Evolutionary conservation across 768 basidiomycete species (phyloP).

Genomic region (Mycena indigotica): DNA sequence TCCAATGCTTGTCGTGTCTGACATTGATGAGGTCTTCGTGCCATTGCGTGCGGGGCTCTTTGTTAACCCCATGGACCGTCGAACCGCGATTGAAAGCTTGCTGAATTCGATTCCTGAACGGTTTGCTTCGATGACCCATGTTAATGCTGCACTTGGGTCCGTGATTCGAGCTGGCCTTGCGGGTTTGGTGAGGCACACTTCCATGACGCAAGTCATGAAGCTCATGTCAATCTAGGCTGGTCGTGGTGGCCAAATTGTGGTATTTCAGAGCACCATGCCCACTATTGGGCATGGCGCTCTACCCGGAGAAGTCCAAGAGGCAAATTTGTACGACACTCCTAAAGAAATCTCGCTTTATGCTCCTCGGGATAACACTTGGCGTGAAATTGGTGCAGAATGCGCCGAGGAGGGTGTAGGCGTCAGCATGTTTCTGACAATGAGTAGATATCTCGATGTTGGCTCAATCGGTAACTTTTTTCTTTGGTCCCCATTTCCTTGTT

Average conservation of each 20-base stretch:
- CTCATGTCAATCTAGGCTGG: slow-evolving; percentile 46
- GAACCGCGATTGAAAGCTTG: slow-evolving; percentile 64
- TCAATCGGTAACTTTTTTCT: slow-evolving; percentile 63
- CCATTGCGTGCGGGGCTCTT: slow-evolving; percentile 76
- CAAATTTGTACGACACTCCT: slow-evolving; percentile 74
- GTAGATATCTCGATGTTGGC: slow-evolving; percentile 80
- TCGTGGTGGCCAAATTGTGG: slow-evolving; percentile 74
- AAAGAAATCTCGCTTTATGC: slow-evolving; percentile 82
- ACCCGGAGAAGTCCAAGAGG: slow-evolving; percentile 57
- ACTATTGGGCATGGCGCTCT: slow-evolving; percentile 75
- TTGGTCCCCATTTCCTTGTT: slow-evolving; percentile 1
- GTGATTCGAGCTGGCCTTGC: slow-evolving; percentile 72
- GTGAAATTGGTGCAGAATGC: slow-evolving; percentile 82
- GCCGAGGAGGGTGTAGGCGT: slow-evolving; percentile 89
- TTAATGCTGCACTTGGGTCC: slow-evolving; percentile 75
- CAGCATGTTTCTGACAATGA: slow-evolving; percentile 84
- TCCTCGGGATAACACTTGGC: slow-evolving; percentile 81
- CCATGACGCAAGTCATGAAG: neutral
- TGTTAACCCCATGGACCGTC: slow-evolving; percentile 69
- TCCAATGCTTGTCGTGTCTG: slow-evolving; percentile 79
- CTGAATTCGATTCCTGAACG: slow-evolving; percentile 66
- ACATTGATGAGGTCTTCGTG: slow-evolving; percentile 90
- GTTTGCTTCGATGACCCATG: slow-evolving; percentile 49
- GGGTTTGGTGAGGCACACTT: slow-evolving; percentile 56
- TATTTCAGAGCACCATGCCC: slow-evolving; percentile 73